phyloP scores from a whole-genome alignment of 179 eudicot species.

The Gypsophila paniculata region DNA sequence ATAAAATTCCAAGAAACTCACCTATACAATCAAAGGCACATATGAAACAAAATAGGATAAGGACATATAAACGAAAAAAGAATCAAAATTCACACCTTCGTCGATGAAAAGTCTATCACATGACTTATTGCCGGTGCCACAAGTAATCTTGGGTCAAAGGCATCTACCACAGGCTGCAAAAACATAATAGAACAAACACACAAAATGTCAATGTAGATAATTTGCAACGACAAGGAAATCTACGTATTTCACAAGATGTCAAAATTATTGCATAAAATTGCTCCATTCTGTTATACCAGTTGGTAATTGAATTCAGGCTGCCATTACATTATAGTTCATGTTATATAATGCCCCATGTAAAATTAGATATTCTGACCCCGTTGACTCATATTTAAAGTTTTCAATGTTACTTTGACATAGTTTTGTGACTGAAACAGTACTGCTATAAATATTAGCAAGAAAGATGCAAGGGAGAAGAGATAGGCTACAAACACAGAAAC shows the following conservation, averaged over 20 bases:
- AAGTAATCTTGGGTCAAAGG: slow-evolving; percentile 94
- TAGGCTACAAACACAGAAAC: no score
- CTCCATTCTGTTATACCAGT: no score
- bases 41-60: neutral
- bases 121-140: slow-evolving; percentile 89
- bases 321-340: no score
- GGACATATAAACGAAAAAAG: neutral
- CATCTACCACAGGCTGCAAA: slow-evolving; percentile 97
- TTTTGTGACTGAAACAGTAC: no score
- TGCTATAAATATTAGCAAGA: no score
- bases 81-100: slow-evolving; percentile 51
- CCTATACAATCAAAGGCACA: neutral
- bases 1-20: no score
- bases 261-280: no score
- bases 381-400: no score
- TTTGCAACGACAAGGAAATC: neutral
- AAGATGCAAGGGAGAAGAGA: no score
- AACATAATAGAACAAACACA: neutral
- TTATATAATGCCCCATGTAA: no score
- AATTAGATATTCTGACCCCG: no score
- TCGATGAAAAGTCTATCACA: slow-evolving; percentile 62
- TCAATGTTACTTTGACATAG: neutral
- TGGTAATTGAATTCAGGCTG: no score
- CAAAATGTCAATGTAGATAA: slow-evolving; percentile 5
- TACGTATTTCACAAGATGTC: neutral